Base-by-base conservation (phyloP, 1,139 yeast species). In the Hanseniaspora sp. region DNA sequence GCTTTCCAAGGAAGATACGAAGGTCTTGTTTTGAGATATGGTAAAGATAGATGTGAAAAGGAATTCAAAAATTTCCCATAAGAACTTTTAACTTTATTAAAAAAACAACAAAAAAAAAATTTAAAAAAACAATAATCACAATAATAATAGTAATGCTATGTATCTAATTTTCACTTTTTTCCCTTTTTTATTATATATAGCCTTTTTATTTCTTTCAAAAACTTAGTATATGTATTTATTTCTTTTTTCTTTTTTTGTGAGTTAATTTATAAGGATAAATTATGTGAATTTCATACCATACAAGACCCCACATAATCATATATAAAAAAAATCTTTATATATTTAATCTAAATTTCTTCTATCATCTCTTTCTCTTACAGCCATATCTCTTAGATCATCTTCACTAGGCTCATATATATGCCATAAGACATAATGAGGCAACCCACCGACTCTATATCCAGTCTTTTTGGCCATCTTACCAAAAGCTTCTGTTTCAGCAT, bases 401-500 rank as follows among this genome's bases (percentile, higher is more conserved):
- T 85, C 95, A 70, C 95, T 85, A 42, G 95, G 90, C 64, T 86
- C 95, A 68, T 83, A 83, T 55, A 83, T 82, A 67, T 83, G 90
- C 95, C 95, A 86, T 45, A 87, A 76, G 1, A 90, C 86, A 66
- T 87, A 87, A 69, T 87, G 94, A 38, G 95, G 95, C 61, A 86
- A 74, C 0, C 96, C 96, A 52, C 87, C 86, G 35, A 87, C 95
- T 56, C 72, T 72, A 66, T 78, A 84, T 4, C 94, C 94, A 84
- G 86, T 84, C 55, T 75, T 73, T 61, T 77, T 83, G 40, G 90
- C 83, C 87, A 87, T 77, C 64, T 86, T 86, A 51, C 95, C 96
- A 69, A 86, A 86, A 0, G 94, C 95, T 67, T 87, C 94, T 2
- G 95, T 87, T 66, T 86, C 96, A 0, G 95, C 95, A 66, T 87